phyloP scores from a whole-genome alignment of 257 asterid genomes.

The Scutellaria galericulata region DNA sequence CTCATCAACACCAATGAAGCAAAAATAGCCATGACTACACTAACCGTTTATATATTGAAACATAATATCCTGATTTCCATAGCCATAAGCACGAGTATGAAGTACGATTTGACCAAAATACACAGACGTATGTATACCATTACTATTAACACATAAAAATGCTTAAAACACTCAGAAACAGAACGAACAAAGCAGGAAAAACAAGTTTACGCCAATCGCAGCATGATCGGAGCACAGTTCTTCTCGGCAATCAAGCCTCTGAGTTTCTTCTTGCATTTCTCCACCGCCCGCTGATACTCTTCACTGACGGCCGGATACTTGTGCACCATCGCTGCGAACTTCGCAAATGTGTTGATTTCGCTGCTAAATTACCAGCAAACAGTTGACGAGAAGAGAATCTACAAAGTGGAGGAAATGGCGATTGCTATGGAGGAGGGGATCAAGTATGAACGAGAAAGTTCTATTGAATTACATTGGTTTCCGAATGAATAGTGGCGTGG shows the following conservation, averaged over 20 bases:
- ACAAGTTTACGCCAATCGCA: slow-evolving; percentile 53
- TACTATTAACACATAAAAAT: too few relatives aligned
- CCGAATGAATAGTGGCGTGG: slow-evolving; percentile 34
- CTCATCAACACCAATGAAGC: neutral
- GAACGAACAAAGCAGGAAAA: neutral
- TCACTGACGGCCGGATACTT: slow-evolving; percentile 61
- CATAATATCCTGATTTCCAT: too few relatives aligned
- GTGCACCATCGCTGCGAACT: slow-evolving; percentile 53
- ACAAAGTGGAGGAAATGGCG: neutral
- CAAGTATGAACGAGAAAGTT: slow-evolving; percentile 40
- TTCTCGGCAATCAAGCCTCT: slow-evolving; percentile 61
- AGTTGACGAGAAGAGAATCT: neutral
- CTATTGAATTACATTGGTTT: slow-evolving; percentile 39
- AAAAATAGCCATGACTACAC: neutral
- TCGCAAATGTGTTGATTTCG: neutral
- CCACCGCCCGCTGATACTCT: slow-evolving; percentile 62
- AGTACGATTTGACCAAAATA: neutral
- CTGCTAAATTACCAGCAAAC: neutral
- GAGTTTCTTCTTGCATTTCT: slow-evolving; percentile 71
- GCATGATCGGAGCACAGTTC: slow-evolving; percentile 56
- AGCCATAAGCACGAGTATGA: too few relatives aligned
- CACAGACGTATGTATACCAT: neutral
- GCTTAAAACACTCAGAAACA: neutral
- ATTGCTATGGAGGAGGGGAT: slow-evolving; percentile 1
- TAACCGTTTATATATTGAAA: neutral